Base-by-base conservation (phyloP, 2,329 filamentous ascomycete genomes). In the Sclerotiophoma versabilis region DNA sequence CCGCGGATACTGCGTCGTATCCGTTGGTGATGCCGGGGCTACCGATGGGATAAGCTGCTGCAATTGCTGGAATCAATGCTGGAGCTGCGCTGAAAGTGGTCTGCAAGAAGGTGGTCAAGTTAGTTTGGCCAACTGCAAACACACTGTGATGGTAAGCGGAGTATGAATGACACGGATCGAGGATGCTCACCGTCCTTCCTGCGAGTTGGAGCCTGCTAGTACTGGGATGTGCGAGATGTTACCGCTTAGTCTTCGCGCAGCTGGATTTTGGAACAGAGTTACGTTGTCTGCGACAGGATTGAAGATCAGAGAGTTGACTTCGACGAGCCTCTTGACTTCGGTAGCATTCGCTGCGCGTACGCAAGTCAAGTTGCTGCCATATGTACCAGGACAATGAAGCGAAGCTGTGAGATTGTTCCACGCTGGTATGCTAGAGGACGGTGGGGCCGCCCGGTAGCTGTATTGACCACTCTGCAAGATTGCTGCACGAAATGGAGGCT, bases 201-300 rank as follows among this genome's bases (percentile, higher is more conserved):
- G 57, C 2, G 64, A 49, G 30, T 70, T 70, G 4, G 67, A 60
- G 3, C 70, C 70, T 6, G 49, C 52, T 6, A 73, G 14, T 0
- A 70, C 58, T 2, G 70, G 70, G 11, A 73, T 58, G 2, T 58
- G 48, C 7, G 67, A 63, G n/a, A 71, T 65, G n/a, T 68, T 55
- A 1, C 66, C 60, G 5, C 50, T 56, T 5, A 63, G 36, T 15
- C 62, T 62, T 6, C 58, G 57, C 0, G 42, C 51, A 5, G 62
- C 58, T 8, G 64, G 61, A n/a, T 68, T 57, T 0, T 53, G 29
- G 3, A 69, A 51, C 6, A 63, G 36, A 1, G 67, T 73, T 3
- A 56, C 41, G 23, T 71, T 68, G 41, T 73, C 68, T 12, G 51
- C 51, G 0, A 59, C 42, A 0, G 62, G 63, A 15, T 38, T 54